These are phyloP conservation scores for Boletus insuetus DNA, from an alignment of 768 basidiomycete species.

Conservation along the genomic window DNA sequence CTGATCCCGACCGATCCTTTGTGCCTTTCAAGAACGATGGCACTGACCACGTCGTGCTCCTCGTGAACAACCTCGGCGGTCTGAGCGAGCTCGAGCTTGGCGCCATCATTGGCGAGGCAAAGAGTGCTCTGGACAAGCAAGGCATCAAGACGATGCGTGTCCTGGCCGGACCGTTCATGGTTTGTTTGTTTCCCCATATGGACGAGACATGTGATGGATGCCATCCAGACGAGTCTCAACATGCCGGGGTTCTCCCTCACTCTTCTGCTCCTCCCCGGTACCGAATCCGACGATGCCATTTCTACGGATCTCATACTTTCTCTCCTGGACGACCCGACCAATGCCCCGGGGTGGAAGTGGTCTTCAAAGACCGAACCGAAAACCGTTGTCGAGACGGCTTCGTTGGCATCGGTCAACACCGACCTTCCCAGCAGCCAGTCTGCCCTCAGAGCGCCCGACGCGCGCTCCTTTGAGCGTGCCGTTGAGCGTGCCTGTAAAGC, in stretches of 20 bases:
- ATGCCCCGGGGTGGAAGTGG: constrained; percentile 88
- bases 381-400: constrained; percentile 10
- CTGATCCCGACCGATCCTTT: constrained; percentile 76
- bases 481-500: constrained; percentile 61
- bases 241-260: constrained; percentile 93
- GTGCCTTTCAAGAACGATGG: constrained; percentile 63
- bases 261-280: constrained; percentile 66
- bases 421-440: background rate
- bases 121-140: constrained; percentile 50
- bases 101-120: constrained; percentile 62
- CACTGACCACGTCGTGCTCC: constrained; percentile 67
- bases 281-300: constrained; percentile 38
- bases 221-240: constrained; percentile 74
- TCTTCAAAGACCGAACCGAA: constrained; percentile 46
- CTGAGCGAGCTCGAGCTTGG: constrained; percentile 79
- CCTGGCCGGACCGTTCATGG: constrained; percentile 86
- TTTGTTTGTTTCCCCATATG: constrained; percentile 25
- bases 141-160: constrained; percentile 61
- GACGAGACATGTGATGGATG: background rate
- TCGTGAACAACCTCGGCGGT: constrained; percentile 89
- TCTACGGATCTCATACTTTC: constrained; percentile 48
- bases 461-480: constrained; percentile 48
- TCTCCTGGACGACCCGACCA: constrained; percentile 64
- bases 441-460: constrained; percentile 40
- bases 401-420: constrained; percentile 12